Evolutionary conservation across 495 filamentous ascomycete genomes (phyloP).

Genomic region (Neurospora sp.): DNA sequence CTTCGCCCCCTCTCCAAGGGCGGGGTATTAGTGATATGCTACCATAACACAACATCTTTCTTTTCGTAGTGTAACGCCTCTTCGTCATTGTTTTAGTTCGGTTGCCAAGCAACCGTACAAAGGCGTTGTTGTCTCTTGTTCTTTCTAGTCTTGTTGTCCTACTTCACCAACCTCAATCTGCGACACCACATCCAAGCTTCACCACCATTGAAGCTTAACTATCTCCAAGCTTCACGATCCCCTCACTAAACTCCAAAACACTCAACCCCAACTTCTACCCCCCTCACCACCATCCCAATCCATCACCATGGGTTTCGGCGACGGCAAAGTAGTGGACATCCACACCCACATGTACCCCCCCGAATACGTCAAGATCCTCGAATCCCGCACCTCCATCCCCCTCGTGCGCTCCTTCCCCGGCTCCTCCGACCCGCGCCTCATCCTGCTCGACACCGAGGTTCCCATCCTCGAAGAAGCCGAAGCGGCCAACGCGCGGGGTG

Average conservation of each 20-base stretch:
- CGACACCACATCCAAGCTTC: neutral
- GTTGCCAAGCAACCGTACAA: neutral
- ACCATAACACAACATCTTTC: neutral
- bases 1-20: neutral
- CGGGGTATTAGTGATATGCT: neutral
- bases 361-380: constrained; percentile 70
- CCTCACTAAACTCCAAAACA: neutral
- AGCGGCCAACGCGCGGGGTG: neutral
- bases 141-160: neutral
- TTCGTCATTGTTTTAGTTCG: neutral
- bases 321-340: constrained; percentile 59
- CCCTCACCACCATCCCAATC: neutral
- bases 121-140: neutral
- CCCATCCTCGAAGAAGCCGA: constrained; percentile 45
- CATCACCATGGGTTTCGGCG: neutral
- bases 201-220: neutral
- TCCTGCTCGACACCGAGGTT: constrained; percentile 65
- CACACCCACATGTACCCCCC: constrained; percentile 94
- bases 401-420: constrained; percentile 63
- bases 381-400: constrained; percentile 63
- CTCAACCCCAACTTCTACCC: neutral
- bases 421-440: constrained; percentile 53
- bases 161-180: neutral
- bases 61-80: neutral
- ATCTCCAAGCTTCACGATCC: neutral